Percentiles rank a stretch among this genome's conserved stretches.
These are phyloP conservation scores for Heritiera littoralis DNA, from an alignment of 345 rosid species.

Conservation along the genomic window DNA sequence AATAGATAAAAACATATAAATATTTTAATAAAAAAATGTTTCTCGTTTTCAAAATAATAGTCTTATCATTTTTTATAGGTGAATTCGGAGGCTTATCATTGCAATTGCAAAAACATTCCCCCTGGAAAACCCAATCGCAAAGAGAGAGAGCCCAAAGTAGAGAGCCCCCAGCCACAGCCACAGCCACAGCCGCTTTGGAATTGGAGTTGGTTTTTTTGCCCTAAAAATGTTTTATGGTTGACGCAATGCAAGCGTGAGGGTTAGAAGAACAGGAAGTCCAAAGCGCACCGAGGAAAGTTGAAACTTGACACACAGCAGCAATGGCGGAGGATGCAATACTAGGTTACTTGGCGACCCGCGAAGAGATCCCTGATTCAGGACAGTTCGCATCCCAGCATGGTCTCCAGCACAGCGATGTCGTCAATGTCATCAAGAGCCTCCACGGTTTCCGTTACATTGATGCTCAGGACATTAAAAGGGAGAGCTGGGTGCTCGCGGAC, in stretches of 20 bases:
- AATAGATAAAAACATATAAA: too few relatives aligned
- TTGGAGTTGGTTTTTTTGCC: not conserved
- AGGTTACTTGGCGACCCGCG: slow-evolving; percentile 48
- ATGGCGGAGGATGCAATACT: slow-evolving; percentile 83
- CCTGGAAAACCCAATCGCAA: not conserved
- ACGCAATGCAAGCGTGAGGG: not conserved
- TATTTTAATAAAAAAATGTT: too few relatives aligned
- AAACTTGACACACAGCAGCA: not conserved
- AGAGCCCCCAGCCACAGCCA: not conserved
- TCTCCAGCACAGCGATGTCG: slow-evolving; percentile 65
- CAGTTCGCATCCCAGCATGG: slow-evolving; percentile 53
- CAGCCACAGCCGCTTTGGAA: too few relatives aligned
- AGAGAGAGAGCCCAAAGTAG: not conserved
- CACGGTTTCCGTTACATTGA: slow-evolving; percentile 73
- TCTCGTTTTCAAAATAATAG: too few relatives aligned
- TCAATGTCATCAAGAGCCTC: slow-evolving; percentile 81
- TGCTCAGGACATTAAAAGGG: slow-evolving; percentile 71
- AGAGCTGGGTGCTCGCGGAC: slow-evolving; percentile 72
- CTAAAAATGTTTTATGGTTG: not conserved
- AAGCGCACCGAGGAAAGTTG: not conserved
- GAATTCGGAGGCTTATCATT: too few relatives aligned
- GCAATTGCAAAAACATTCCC: not conserved
- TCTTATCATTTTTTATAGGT: too few relatives aligned
- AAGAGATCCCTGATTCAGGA: slow-evolving; percentile 68
- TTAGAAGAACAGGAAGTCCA: not conserved